Percentiles rank a stretch among this genome's conserved stretches.
These are phyloP conservation scores for Rhizomucor pusillus DNA, from an alignment of 371 early-diverging fungal genomes.

Conservation along the genomic window DNA sequence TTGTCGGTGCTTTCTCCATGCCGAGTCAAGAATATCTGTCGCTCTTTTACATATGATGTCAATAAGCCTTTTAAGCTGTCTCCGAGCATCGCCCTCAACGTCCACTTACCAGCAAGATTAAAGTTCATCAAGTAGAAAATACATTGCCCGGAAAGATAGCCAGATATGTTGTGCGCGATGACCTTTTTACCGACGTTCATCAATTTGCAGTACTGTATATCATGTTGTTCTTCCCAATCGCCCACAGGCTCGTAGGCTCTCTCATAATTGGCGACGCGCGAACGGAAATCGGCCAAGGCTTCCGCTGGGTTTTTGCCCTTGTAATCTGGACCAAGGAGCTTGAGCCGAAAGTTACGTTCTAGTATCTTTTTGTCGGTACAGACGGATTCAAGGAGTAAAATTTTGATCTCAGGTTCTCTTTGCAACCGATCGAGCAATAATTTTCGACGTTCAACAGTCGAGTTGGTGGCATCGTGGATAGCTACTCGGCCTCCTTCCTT, in stretches of 20 bases:
- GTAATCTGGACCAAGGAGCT: constrained; percentile 84
- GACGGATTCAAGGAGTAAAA: constrained; percentile 69
- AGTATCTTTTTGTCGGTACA: constrained; percentile 72
- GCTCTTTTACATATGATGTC: constrained; percentile 39
- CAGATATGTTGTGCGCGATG: constrained; percentile 77
- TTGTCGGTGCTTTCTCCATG: constrained; percentile 78
- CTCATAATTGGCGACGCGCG: constrained; percentile 80
- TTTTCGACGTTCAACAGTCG: constrained; percentile 68
- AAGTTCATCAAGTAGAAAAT: constrained; percentile 88
- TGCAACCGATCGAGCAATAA: constrained; percentile 62
- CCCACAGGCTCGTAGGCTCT: constrained; percentile 75
- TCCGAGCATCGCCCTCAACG: background rate
- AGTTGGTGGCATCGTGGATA: constrained; percentile 90
- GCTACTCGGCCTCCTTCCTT: constrained; percentile 71
- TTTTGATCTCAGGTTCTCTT: constrained; percentile 52
- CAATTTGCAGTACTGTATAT: constrained; percentile 78
- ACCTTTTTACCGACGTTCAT: constrained; percentile 85
- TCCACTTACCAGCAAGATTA: constrained; percentile 44
- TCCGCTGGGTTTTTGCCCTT: constrained; percentile 60
- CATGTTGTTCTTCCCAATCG: constrained; percentile 72
- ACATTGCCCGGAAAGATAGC: constrained; percentile 78
- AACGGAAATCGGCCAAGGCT: constrained; percentile 75
- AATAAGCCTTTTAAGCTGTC: background rate
- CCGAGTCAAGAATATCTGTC: constrained; percentile 79
- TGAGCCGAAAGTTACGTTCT: constrained; percentile 77